Conservation (phyloP, 2,329 filamentous ascomycete species). For the Alternaria panax region DNA sequence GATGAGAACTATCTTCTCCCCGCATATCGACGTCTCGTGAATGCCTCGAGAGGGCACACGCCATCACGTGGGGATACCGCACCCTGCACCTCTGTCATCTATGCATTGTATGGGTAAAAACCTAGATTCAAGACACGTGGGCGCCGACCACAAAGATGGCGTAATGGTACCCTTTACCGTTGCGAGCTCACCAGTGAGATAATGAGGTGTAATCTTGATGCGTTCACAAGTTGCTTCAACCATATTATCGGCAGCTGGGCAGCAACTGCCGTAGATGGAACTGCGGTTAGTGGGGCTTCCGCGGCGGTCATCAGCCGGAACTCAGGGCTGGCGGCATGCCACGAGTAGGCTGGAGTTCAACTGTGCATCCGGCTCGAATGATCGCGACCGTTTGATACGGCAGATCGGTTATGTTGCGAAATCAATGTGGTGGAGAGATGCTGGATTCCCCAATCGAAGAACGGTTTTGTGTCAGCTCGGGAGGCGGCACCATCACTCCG, state of each 20-base stretch:
- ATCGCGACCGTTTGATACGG: neutral
- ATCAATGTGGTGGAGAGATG: neutral
- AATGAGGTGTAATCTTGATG: neutral
- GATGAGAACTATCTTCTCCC: neutral
- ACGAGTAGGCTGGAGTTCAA: neutral
- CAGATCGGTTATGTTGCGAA: neutral
- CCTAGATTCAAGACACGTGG: neutral
- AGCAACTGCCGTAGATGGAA: conserved; percentile 14
- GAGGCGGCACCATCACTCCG: neutral
- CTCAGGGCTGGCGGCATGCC: neutral
- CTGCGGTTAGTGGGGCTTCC: conserved; percentile 10
- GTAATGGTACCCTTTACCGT: neutral
- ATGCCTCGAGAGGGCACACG: neutral
- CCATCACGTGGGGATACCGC: neutral
- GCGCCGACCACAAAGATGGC: neutral
- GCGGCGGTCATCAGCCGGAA: neutral
- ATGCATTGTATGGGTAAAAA: conserved; percentile 7
- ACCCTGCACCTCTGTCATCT: conserved; percentile 2
- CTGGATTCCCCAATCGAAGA: neutral
- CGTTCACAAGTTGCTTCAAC: neutral
- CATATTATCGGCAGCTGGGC: conserved; percentile 10
- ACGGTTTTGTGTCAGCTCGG: neutral
- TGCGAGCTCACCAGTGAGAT: neutral
- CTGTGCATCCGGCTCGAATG: neutral
- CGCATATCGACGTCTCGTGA: neutral